A percentile compares a stretch with the other conserved stretches of the same genome.
These are phyloP conservation scores for Pseudozyma sp. DNA, from an alignment of 1,284 basidiomycete genomes.

Conservation along the genomic window DNA sequence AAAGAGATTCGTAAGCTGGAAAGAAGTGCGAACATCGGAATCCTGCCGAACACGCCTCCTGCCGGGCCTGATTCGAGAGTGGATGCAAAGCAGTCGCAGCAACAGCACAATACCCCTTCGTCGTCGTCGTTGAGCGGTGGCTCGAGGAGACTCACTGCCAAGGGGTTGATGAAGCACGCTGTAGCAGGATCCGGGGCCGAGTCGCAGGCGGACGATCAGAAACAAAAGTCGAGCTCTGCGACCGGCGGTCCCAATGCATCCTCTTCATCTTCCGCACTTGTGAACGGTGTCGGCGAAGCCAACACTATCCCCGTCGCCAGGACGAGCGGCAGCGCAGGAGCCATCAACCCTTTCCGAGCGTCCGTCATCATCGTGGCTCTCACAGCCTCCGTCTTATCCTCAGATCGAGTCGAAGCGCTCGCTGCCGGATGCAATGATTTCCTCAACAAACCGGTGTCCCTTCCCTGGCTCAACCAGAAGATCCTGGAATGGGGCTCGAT, in stretches of 20 bases:
- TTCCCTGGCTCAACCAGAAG: constrained; percentile 96
- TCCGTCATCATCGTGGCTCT: constrained; percentile 98
- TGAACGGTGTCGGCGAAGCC: constrained; percentile 12
- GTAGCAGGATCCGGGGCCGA: constrained; percentile 10
- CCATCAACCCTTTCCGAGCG: constrained; percentile 77
- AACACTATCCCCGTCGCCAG: not conserved
- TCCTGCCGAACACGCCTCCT: constrained; percentile 77
- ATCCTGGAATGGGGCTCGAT: constrained; percentile 92
- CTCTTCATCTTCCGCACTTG: constrained; percentile 12
- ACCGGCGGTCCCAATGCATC: constrained; percentile 1
- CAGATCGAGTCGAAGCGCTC: constrained; percentile 92
- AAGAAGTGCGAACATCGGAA: constrained; percentile 76
- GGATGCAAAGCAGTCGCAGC: not conserved
- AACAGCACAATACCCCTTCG: not conserved
- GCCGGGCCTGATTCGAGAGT: constrained; percentile 22
- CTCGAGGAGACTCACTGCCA: constrained; percentile 21
- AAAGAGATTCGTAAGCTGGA: constrained; percentile 93
- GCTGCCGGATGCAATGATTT: constrained; percentile 99
- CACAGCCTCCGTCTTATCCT: constrained; percentile 90
- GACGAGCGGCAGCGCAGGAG: constrained; percentile 29
- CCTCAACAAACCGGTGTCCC: constrained; percentile 93
- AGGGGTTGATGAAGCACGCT: constrained; percentile 27
- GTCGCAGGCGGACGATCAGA: not conserved
- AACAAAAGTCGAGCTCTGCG: not conserved
- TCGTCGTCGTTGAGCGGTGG: constrained; percentile 7